Base-by-base conservation (phyloP, 306 rosid species). In the Sechiopsis laciniata region DNA sequence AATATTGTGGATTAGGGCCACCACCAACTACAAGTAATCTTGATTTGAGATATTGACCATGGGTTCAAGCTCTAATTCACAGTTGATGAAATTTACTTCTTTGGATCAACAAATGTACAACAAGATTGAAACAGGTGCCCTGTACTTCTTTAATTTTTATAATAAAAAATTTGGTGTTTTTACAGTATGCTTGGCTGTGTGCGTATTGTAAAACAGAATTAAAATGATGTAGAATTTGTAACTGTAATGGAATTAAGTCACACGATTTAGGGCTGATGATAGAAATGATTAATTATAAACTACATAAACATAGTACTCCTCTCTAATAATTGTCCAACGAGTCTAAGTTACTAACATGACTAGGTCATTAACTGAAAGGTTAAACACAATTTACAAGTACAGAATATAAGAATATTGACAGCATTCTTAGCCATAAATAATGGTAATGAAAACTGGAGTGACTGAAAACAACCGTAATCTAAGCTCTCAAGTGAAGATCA, bases 241-340 rank as follows among this genome's bases (percentile, higher is more conserved):
- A 45, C 72, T 66, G 11, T 14, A 63, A n/a, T 63, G 35, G 20
- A 65, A 42, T 67, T 20, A 13, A 20, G 55, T 67, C 71, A 67
- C 11, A 21, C 37, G 40, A 7, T 37, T 6, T 67, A 67, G 17
- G 73, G 15, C 7, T 46, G 40, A 17, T 10, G 2, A 24, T 46
- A 46, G 11, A 45, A 66, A 45, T 45, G 73, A 54, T 21, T 3
- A 67, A 22, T 54, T 19, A 40, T 15, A 65, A 5, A 42, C 5
- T 40, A 7, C 54, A 40, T 65, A 42, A 29, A 37, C 24, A 64
- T 64, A n/a, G 5, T 8, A 37, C 8, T 64, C 29, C 2, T 26
- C 3, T 61, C 67, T 40, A 40, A 40, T 65, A 20, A 2, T 21
- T 20, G 6, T 11, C 55, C 1, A 42, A 45, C 4, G 37, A 9